Conservation (phyloP, 2,329 filamentous ascomycete genomes). For the Botrytis medusae region DNA sequence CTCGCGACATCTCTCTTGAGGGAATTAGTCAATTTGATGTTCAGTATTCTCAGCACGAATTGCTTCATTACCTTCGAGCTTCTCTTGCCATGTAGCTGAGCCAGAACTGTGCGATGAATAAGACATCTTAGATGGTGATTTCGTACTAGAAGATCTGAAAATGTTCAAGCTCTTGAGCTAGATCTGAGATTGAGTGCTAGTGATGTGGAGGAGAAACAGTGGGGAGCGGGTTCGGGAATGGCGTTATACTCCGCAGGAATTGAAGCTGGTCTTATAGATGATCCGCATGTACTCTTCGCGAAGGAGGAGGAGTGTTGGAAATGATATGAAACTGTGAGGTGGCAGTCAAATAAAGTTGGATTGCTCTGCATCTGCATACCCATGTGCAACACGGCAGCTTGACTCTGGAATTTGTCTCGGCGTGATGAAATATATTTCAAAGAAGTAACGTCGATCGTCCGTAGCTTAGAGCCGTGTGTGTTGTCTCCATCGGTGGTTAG, state of each 20-base stretch:
- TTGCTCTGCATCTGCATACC: constrained; percentile 37
- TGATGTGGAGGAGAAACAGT: constrained; percentile 34
- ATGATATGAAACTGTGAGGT: constrained; percentile 36
- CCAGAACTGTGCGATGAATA: constrained; percentile 35
- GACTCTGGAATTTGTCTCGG: constrained; percentile 39
- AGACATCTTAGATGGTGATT: constrained; percentile 33
- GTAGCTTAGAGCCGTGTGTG: constrained; percentile 37
- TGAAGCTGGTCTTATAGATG: constrained; percentile 39
- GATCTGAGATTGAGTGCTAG: constrained; percentile 28
- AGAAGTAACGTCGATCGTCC: constrained; percentile 41
- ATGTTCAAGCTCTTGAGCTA: constrained; percentile 22
- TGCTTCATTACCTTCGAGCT: constrained; percentile 41
- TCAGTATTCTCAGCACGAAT: constrained; percentile 21
- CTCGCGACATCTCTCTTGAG: constrained; percentile 57
- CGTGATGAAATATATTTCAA: constrained; percentile 35
- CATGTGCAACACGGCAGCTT: constrained; percentile 39
- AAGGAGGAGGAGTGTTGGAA: constrained; percentile 23
- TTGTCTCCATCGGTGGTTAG: constrained; percentile 38
- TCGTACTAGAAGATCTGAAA: constrained; percentile 22
- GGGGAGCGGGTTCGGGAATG: constrained; percentile 34
- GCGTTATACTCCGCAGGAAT: constrained; percentile 40
- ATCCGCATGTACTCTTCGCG: constrained; percentile 24
- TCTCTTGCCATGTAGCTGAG: constrained; percentile 42
- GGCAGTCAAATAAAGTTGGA: constrained; percentile 36
- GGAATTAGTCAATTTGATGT: constrained; percentile 30